Conservation (phyloP, 2,329 filamentous ascomycete genomes). For the Pseudocercospora fijiensis region DNA sequence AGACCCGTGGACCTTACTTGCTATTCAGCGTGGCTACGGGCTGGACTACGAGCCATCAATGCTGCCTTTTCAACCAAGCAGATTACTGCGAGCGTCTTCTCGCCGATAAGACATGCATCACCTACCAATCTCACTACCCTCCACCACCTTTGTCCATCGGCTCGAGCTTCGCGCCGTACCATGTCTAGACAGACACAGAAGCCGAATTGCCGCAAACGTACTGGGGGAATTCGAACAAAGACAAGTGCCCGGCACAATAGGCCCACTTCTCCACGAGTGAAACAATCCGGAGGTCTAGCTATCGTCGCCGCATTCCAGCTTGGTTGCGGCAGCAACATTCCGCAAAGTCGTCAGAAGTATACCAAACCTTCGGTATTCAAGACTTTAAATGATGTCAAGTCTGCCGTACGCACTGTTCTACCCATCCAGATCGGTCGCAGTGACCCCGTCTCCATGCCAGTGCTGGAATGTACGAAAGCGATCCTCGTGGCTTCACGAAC, state of each 20-base stretch:
- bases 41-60: background rate
- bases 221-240: background rate
- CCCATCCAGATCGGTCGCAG: slow-evolving; percentile 2
- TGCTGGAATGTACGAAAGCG: slow-evolving; percentile 17
- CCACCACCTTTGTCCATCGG: background rate
- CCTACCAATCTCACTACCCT: background rate
- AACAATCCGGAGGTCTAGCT: background rate
- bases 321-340: slow-evolving; percentile 8
- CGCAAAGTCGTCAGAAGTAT: background rate
- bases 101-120: background rate
- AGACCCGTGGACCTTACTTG: background rate
- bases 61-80: background rate
- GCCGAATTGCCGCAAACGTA: slow-evolving; percentile 1
- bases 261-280: background rate
- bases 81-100: background rate
- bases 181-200: background rate
- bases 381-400: background rate
- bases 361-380: background rate
- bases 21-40: background rate
- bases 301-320: slow-evolving; percentile 2
- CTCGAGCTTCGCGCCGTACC: background rate
- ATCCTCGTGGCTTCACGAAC: background rate
- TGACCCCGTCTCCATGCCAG: background rate
- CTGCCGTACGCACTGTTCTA: background rate
- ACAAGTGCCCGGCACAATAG: background rate